These are phyloP conservation scores for Selaginella moellendorffii DNA, from an alignment of 75 land plant species.

Conservation along the genomic window DNA sequence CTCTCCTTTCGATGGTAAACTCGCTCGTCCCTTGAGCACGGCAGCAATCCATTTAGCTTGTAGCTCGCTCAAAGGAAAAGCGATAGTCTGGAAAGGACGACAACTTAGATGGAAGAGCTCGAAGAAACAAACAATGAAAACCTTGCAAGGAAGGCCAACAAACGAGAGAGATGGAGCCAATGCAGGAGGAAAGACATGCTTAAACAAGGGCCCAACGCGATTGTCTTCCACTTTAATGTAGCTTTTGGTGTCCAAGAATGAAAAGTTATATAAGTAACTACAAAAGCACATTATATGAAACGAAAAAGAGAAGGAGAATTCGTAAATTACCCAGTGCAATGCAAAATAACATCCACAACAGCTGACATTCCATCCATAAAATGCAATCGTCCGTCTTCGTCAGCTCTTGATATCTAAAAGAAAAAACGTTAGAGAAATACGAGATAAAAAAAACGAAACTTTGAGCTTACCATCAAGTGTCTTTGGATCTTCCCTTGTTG, in stretches of 20 bases:
- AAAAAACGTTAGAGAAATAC: no score
- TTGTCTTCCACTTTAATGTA: conserved; percentile 61
- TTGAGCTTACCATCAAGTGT: no score
- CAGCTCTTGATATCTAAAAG: no score
- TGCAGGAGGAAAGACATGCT: conserved; percentile 81
- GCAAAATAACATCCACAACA: no score
- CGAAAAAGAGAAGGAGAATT: background rate
- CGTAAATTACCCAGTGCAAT: conserved; percentile 73
- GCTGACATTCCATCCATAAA: no score
- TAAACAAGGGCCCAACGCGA: conserved; percentile 70
- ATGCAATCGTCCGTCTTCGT: no score
- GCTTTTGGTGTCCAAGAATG: conserved; percentile 66
- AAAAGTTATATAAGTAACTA: conserved; percentile 75
- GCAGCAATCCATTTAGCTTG: conserved; percentile 9
- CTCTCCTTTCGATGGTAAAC: background rate
- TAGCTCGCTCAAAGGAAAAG: conserved; percentile 11
- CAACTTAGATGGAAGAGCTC: background rate
- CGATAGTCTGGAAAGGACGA: background rate
- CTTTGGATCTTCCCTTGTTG: no score
- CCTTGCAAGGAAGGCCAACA: conserved; percentile 87
- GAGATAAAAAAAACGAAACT: no score
- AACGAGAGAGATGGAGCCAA: conserved; percentile 89
- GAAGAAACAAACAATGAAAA: conserved; percentile 1
- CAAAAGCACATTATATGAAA: conserved; percentile 6
- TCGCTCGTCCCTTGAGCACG: background rate